Conservation (phyloP, 169 alveolate genomes). For the Babesia caballi region DNA sequence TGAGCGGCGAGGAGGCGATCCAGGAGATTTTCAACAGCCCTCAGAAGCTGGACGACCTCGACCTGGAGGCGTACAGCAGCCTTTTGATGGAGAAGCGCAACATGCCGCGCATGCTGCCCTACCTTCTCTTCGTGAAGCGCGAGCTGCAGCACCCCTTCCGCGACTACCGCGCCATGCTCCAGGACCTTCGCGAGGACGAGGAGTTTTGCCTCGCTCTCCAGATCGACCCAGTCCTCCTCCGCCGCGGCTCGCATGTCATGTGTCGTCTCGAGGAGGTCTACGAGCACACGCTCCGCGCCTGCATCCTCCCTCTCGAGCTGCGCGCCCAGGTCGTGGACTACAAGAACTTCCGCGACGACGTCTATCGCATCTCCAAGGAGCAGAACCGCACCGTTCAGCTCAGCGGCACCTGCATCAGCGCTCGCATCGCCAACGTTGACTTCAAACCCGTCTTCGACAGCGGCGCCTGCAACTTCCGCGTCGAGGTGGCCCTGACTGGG, state of each 20-base stretch:
- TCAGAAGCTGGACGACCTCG: slow-evolving; percentile 60
- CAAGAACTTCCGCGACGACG: slow-evolving; percentile 53
- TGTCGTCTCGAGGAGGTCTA: slow-evolving; percentile 62
- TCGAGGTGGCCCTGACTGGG: slow-evolving; percentile 62
- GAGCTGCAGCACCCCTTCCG: slow-evolving; percentile 73
- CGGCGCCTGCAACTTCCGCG: slow-evolving; percentile 41
- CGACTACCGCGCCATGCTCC: slow-evolving; percentile 62
- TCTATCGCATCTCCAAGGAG: slow-evolving; percentile 53
- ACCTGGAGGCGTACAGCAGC: slow-evolving; percentile 59
- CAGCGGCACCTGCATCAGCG: slow-evolving; percentile 53
- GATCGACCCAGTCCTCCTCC: slow-evolving; percentile 58
- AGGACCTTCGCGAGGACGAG: slow-evolving; percentile 60
- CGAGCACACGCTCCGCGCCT: slow-evolving; percentile 26
- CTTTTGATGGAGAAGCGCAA: slow-evolving; percentile 50
- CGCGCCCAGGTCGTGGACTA: slow-evolving; percentile 69
- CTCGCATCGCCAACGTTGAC: slow-evolving; percentile 49
- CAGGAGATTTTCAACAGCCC: slow-evolving; percentile 54
- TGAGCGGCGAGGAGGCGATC: slow-evolving; percentile 57
- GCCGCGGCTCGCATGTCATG: slow-evolving; percentile 70
- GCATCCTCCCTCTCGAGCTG: slow-evolving; percentile 69
- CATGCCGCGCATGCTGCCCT: slow-evolving; percentile 72
- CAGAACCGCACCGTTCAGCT: slow-evolving; percentile 18
- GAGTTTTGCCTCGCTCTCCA: slow-evolving; percentile 68
- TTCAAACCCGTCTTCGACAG: slow-evolving; percentile 41
- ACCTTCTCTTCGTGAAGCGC: slow-evolving; percentile 60